Conservation (phyloP, 257 asterid genomes). For the Nicotiana undulata region DNA sequence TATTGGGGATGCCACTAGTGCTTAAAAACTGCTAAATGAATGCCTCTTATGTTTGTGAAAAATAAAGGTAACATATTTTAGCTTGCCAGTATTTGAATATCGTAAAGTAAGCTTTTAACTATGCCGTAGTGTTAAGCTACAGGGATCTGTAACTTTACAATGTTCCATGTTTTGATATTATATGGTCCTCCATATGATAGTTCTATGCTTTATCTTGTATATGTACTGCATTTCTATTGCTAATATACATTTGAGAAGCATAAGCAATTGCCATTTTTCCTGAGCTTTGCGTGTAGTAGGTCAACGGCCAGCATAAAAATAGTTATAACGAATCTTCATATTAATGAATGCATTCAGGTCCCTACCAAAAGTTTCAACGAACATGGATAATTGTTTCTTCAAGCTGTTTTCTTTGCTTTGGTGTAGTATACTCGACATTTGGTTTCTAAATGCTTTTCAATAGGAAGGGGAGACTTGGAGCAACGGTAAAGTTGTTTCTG, state of each 20-base stretch:
- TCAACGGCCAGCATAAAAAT: background rate
- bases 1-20: constrained; percentile 28
- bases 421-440: background rate
- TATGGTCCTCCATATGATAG: background rate
- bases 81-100: background rate
- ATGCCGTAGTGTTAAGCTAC: background rate
- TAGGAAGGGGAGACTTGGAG: background rate
- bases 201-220: background rate
- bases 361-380: background rate
- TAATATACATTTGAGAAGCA: background rate
- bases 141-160: background rate
- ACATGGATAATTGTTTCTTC: background rate
- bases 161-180: background rate
- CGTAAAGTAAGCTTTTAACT: background rate
- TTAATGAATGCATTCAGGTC: background rate
- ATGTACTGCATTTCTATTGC: background rate
- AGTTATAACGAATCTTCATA: background rate
- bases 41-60: background rate
- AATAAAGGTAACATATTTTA: background rate
- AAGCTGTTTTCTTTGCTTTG: background rate
- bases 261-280: background rate
- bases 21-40: background rate
- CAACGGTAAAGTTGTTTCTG: background rate
- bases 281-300: background rate
- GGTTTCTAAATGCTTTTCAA: background rate